These are phyloP conservation scores for Fusarium succisae DNA, from an alignment of 2,329 filamentous ascomycete species.

Conservation along the genomic window DNA sequence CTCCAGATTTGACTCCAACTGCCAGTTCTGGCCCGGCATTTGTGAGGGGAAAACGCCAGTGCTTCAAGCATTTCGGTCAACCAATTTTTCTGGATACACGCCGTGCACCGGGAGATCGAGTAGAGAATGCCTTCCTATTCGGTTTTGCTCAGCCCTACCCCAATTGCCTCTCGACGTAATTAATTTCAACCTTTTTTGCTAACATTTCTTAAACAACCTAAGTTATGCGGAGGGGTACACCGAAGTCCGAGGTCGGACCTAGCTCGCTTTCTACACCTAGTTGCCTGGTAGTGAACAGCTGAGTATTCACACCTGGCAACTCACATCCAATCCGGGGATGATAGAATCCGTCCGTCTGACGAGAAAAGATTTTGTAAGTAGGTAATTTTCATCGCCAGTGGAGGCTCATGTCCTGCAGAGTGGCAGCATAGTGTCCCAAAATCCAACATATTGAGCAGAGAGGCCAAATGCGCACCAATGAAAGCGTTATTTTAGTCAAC, in stretches of 20 bases:
- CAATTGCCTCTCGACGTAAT: constrained; percentile 12
- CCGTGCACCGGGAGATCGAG: background rate
- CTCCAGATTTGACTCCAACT: background rate
- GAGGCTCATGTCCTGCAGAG: constrained; percentile 11
- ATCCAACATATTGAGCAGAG: constrained; percentile 20
- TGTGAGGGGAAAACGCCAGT: constrained; percentile 13
- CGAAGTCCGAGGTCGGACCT: constrained; percentile 42
- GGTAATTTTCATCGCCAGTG: background rate
- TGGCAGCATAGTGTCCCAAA: constrained; percentile 13
- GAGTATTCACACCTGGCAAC: constrained; percentile 19
- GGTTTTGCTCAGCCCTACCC: constrained; percentile 37
- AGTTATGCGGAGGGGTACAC: constrained; percentile 33
- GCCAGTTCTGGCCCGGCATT: constrained; percentile 5
- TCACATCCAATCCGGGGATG: background rate
- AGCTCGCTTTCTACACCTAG: constrained; percentile 15
- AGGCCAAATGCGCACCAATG: constrained; percentile 43
- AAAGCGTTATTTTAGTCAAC: constrained; percentile 35
- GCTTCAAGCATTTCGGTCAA: constrained; percentile 2
- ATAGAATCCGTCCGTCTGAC: background rate
- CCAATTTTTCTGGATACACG: background rate
- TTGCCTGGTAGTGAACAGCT: background rate
- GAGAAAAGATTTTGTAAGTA: constrained; percentile 7
- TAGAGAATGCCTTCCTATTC: constrained; percentile 30
- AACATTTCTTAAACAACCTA: background rate
- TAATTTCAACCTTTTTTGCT: constrained; percentile 24